Percentiles rank a stretch among this genome's conserved stretches.
phyloP scores from a whole-genome alignment of 768 basidiomycete genomes.

The Pleurotus sapidus region DNA sequence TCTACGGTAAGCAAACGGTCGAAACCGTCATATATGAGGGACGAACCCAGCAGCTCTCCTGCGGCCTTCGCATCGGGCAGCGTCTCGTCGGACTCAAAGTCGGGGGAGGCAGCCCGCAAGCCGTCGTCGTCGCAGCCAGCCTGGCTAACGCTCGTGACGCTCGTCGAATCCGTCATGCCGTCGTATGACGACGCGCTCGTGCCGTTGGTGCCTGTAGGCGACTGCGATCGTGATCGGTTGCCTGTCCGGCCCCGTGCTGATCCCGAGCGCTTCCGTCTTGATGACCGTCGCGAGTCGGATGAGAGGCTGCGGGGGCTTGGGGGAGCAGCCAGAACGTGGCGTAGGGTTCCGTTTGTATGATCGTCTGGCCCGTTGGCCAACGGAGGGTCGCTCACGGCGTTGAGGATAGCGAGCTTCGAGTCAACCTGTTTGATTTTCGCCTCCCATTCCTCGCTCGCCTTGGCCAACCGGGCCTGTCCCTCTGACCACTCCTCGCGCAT shows the following conservation, averaged over 20 bases:
- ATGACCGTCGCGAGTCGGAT: conserved; percentile 46
- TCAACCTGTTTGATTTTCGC: conserved; percentile 41
- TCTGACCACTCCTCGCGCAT: conserved; percentile 81
- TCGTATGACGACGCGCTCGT: conserved; percentile 4
- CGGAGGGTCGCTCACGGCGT: conserved; percentile 14
- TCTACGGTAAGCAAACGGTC: no score
- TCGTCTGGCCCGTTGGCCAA: no score
- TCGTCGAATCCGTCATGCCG: conserved; percentile 5
- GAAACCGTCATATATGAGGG: no score
- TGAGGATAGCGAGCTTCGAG: conserved; percentile 10
- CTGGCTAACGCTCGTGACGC: conserved; percentile 1
- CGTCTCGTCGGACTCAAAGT: background rate
- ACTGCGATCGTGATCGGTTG: conserved; percentile 20
- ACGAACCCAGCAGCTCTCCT: no score
- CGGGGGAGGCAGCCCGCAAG: background rate
- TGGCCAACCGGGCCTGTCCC: conserved; percentile 72
- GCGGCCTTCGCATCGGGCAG: no score
- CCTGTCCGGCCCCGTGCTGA: conserved; percentile 23
- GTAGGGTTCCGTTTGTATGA: conserved; percentile 33
- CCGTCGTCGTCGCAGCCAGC: background rate
- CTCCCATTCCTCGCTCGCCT: conserved; percentile 85
- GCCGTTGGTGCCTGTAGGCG: conserved; percentile 16
- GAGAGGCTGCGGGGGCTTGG: conserved; percentile 74
- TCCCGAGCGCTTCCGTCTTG: conserved; percentile 36
- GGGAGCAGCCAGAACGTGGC: conserved; percentile 64